Evolutionary conservation across 2,329 filamentous ascomycete species (phyloP), one percentile per base, ranked within the genome.

Genomic region (Pseudogymnoascus sp.): DNA sequence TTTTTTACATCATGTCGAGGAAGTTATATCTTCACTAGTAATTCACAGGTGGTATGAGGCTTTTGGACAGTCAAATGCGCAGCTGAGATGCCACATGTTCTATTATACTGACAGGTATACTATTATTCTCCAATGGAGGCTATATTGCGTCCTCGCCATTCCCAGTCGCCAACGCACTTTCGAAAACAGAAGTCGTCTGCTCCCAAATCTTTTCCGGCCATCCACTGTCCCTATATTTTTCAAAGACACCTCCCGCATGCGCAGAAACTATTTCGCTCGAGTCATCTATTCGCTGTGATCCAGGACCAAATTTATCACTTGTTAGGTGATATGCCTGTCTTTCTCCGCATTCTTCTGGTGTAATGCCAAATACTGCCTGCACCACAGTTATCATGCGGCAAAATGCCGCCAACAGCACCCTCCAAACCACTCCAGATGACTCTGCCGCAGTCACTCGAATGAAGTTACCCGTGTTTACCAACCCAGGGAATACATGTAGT

Each of bases 401-500:
- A 27, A 52, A 15, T 15, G 31, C 27, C 27, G 8, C 13, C n/a
- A 52, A 27, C 25, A 52, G 15, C 27, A 31, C 27, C 4, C 45
- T 52, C 45, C 45, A 52, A 52, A 52, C 4, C 25, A 52, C 25
- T 10, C 45, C 45, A 18, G 45, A 7, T 7, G 45, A 52, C 4
- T 52, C 45, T 31, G 25, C 45, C 12, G 27, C 45, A 31, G 13
- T 52, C 13, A 52, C 45, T 52, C 45, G 13, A 31, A 52, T 52
- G 8, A 52, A 52, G 25, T 52, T 52, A 8, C 62, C 68, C 1
- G 74, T 74, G 48, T 73, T 72, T 9, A 78, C 76, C 21, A 71
- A 66, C 2, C 76, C 74, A 0, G 76, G 76, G 58, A 71, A 76
- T 33, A 70, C 69, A 62, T 78, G 76, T 5, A 79, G 66, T 62